Conservation (phyloP, 2,329 filamentous ascomycete species). For the Pyricularia grisea region DNA sequence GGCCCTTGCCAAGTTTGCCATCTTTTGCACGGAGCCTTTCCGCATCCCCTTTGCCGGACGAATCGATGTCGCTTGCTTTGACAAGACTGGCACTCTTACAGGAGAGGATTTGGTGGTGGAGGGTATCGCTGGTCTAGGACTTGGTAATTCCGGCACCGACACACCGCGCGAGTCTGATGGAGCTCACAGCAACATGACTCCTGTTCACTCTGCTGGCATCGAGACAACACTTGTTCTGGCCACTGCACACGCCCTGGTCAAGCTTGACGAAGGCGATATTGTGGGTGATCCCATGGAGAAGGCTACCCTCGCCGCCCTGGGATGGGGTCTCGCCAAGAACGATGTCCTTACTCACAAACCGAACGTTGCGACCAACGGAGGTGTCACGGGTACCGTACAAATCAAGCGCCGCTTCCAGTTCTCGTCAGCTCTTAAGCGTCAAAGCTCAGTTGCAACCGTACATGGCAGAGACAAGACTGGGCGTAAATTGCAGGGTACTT, state of each 20-base stretch:
- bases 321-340: conserved; percentile 87
- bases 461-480: conserved; percentile 64
- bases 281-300: conserved; percentile 99
- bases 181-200: conserved; percentile 69
- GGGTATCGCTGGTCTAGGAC: conserved; percentile 80
- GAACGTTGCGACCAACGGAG: conserved; percentile 32
- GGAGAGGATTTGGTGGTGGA: conserved; percentile 96
- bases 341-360: conserved; percentile 69
- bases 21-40: conserved; percentile 98
- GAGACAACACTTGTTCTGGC: conserved; percentile 90
- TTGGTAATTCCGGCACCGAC: conserved; percentile 58
- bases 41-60: conserved; percentile 93
- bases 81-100: conserved; percentile 95
- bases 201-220: conserved; percentile 59
- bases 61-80: conserved; percentile 94
- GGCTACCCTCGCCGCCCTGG: conserved; percentile 79
- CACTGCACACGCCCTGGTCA: conserved; percentile 90
- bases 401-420: conserved; percentile 98
- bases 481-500: conserved; percentile 72
- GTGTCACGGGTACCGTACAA: conserved; percentile 68
- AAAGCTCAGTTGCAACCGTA: conserved; percentile 87
- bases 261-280: conserved; percentile 91
- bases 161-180: conserved; percentile 65
- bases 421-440: conserved; percentile 89
- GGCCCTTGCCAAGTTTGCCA: conserved; percentile 87